Evolutionary conservation across 805 yeast species (phyloP).

Genomic region (Yarrowia yakushimensis): DNA sequence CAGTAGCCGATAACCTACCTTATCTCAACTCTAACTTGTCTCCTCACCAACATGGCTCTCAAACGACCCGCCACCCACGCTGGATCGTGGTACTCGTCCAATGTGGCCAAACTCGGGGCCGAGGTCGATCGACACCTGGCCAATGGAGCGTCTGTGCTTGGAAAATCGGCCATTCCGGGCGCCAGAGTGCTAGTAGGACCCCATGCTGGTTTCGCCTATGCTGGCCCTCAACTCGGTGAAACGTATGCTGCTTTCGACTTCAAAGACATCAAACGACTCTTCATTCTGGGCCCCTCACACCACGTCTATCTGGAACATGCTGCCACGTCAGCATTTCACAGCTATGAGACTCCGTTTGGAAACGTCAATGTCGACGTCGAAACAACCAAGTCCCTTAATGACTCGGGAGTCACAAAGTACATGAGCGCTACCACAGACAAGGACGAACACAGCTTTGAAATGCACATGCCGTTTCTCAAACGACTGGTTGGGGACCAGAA

Average conservation of each 20-base stretch:
- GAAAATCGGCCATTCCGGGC: conserved; percentile 38
- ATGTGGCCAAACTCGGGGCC: conserved; percentile 42
- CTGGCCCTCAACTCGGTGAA: conserved; percentile 74
- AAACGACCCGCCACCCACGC: conserved; percentile 76
- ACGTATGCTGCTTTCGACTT: conserved; percentile 72
- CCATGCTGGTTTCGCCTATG: conserved; percentile 89
- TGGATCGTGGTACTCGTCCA: conserved; percentile 80
- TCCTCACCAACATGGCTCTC: conserved; percentile 26
- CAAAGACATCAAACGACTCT: conserved; percentile 54
- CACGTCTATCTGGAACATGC: conserved; percentile 71
- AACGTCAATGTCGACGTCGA: conserved; percentile 60
- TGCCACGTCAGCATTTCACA: conserved; percentile 51
- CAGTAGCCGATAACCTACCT: neutral
- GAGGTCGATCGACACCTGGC: conserved; percentile 52
- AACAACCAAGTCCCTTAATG: conserved; percentile 32
- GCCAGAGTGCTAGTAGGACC: conserved; percentile 59
- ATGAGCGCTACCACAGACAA: conserved; percentile 65
- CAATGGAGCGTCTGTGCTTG: conserved; percentile 31
- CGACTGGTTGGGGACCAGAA: conserved; percentile 33
- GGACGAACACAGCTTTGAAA: conserved; percentile 89
- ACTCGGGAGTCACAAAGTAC: conserved; percentile 45
- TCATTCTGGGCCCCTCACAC: conserved; percentile 90
- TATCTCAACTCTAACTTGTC: conserved; percentile 12
- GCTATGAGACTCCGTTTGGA: conserved; percentile 83
- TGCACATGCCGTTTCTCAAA: conserved; percentile 81